These are phyloP conservation scores for Dactylonectria estremocensis DNA, from an alignment of 2,329 filamentous ascomycete genomes.

Conservation along the genomic window DNA sequence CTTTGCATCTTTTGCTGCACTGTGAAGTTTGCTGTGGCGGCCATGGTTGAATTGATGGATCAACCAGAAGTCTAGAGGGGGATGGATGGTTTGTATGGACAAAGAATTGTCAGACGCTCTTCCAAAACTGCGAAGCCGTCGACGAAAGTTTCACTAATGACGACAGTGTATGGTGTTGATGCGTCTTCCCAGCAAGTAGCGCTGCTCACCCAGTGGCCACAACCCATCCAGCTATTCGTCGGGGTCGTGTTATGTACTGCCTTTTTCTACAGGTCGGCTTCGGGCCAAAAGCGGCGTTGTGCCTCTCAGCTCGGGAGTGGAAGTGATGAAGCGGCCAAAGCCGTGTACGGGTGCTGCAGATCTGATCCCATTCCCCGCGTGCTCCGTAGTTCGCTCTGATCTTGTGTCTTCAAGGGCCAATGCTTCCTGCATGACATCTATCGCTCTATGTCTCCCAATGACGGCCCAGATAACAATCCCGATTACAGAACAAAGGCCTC, in stretches of 20 bases:
- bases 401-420: not conserved
- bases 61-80: not conserved
- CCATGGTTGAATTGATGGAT: slow-evolving; percentile 12
- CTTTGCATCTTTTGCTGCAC: slow-evolving; percentile 33
- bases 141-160: not conserved
- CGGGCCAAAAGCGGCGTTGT: slow-evolving; percentile 13
- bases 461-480: not conserved
- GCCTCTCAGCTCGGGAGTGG: slow-evolving; percentile 20
- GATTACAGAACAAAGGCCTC: not conserved
- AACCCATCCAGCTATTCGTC: not conserved
- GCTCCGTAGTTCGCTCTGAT: not conserved
- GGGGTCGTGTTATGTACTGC: slow-evolving; percentile 3
- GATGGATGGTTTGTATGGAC: not conserved
- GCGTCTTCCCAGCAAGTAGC: not conserved
- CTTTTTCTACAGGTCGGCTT: not conserved
- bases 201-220: not conserved
- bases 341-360: slow-evolving; percentile 10
- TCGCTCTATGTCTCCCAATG: not conserved
- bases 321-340: slow-evolving; percentile 17
- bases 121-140: not conserved
- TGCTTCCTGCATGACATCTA: not conserved
- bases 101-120: not conserved
- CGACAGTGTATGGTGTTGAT: not conserved
- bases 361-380: slow-evolving; percentile 9
- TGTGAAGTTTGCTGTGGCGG: slow-evolving; percentile 13